phyloP scores from a whole-genome alignment of 75 land plant species.

The Azolla pinnata region DNA sequence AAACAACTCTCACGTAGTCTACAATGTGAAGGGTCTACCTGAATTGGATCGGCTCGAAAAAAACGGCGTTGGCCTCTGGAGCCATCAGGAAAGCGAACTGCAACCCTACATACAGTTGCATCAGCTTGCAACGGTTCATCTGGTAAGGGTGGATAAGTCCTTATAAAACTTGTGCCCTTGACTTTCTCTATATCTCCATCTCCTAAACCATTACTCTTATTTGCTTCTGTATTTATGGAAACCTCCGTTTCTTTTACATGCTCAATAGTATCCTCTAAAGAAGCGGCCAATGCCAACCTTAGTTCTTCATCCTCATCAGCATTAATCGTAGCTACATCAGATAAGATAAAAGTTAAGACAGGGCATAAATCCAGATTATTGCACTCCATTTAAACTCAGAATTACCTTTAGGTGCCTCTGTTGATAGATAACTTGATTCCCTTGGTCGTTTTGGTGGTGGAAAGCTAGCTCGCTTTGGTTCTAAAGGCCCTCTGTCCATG shows the following conservation, averaged over 20 bases:
- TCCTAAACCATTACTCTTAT: conserved; percentile 2
- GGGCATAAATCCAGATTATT: too few species aligned
- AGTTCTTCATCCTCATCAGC: conserved; percentile 59
- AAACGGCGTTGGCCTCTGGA: conserved; percentile 73
- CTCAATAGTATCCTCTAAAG: conserved; percentile 39
- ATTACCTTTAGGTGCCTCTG: background rate
- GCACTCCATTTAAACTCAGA: background rate
- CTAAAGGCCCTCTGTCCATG: conserved; percentile 82
- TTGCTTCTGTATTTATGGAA: background rate
- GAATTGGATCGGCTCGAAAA: conserved; percentile 56
- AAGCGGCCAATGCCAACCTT: conserved; percentile 52
- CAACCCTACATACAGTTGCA: conserved; percentile 58
- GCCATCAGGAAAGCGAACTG: conserved; percentile 88
- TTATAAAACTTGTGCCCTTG: conserved; percentile 14
- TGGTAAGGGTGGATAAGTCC: conserved; percentile 58
- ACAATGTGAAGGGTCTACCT: conserved; percentile 45
- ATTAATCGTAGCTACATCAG: conserved; percentile 18
- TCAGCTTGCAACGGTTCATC: conserved; percentile 71
- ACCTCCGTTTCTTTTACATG: background rate
- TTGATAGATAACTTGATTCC: conserved; percentile 20
- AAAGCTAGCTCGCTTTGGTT: conserved; percentile 35
- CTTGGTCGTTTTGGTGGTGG: conserved; percentile 74
- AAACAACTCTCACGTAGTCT: background rate
- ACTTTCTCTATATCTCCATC: conserved; percentile 11
- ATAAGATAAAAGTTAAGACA: conserved; percentile 1